A percentile compares a stretch with the other conserved stretches of the same genome.
Evolutionary conservation across 225 moss, liverwort and hornwort genomes (phyloP).

Genomic region (Pseudisothecium myosuroides): DNA sequence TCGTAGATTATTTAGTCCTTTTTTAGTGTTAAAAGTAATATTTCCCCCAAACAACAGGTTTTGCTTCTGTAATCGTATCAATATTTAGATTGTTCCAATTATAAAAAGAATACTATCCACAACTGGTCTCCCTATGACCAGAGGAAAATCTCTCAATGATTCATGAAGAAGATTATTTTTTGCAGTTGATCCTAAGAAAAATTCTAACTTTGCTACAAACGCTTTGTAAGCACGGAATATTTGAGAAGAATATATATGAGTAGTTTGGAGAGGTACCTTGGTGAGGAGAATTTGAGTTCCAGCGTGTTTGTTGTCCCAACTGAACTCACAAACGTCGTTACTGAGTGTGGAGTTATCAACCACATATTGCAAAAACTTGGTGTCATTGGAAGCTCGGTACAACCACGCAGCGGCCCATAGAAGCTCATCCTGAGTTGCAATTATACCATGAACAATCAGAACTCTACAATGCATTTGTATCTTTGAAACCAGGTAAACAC

Average conservation of each 20-base stretch:
- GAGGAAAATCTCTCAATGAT: background rate
- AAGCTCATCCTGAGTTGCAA: slow-evolving; percentile 63
- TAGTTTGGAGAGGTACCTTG: slow-evolving; percentile 21
- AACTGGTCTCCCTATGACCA: background rate
- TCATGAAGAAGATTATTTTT: background rate
- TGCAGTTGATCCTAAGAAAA: background rate
- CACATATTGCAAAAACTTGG: slow-evolving; percentile 56
- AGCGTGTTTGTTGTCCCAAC: slow-evolving; percentile 94
- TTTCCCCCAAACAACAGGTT: background rate
- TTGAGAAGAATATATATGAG: background rate
- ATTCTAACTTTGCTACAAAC: no score
- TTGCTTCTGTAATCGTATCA: background rate
- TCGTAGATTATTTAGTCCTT: background rate
- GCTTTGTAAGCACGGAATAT: background rate
- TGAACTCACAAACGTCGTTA: slow-evolving; percentile 52
- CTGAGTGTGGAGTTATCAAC: slow-evolving; percentile 37
- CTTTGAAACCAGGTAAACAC: background rate
- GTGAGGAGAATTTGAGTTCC: slow-evolving; percentile 78
- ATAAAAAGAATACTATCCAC: background rate
- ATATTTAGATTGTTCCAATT: background rate
- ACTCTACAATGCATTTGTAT: background rate
- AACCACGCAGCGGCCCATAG: slow-evolving; percentile 89
- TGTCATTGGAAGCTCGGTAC: slow-evolving; percentile 54
- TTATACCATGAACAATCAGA: background rate
- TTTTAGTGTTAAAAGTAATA: background rate